These are phyloP conservation scores for Yarrowia hollandica DNA, from an alignment of 805 yeast genomes.

Conservation along the genomic window DNA sequence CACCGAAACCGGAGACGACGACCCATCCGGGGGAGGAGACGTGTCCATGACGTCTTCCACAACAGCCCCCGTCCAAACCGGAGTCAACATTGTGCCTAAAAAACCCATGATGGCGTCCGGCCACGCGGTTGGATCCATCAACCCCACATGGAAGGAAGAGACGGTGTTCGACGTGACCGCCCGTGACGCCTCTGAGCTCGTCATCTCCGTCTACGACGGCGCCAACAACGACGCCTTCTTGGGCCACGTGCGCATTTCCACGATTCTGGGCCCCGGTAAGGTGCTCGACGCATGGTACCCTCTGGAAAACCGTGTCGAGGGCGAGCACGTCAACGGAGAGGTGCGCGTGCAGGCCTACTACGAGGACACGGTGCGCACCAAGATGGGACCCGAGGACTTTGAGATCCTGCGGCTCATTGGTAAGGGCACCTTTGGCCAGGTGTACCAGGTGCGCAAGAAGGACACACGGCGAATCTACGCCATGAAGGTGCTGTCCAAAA, in stretches of 20 bases:
- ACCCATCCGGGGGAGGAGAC: conserved; percentile 6
- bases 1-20: conserved; percentile 54
- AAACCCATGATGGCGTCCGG: conserved; percentile 22
- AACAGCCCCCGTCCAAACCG: not conserved
- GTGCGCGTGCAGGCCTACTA: conserved; percentile 75
- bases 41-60: conserved; percentile 10
- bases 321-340: conserved; percentile 76
- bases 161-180: conserved; percentile 84
- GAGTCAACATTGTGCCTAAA: conserved; percentile 20
- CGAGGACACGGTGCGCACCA: conserved; percentile 46
- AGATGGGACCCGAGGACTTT: conserved; percentile 84
- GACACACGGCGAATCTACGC: conserved; percentile 93
- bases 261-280: conserved; percentile 46
- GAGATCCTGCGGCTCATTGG: conserved; percentile 88
- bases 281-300: conserved; percentile 67
- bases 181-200: conserved; percentile 78
- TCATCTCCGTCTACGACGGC: conserved; percentile 88
- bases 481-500: conserved; percentile 93
- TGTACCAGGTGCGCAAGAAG: conserved; percentile 88
- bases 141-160: conserved; percentile 90
- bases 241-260: conserved; percentile 78
- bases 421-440: conserved; percentile 97
- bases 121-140: conserved; percentile 41
- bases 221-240: conserved; percentile 76
- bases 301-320: conserved; percentile 69